Conservation (phyloP, 305 asterid species). For the Andrographis paniculata region DNA sequence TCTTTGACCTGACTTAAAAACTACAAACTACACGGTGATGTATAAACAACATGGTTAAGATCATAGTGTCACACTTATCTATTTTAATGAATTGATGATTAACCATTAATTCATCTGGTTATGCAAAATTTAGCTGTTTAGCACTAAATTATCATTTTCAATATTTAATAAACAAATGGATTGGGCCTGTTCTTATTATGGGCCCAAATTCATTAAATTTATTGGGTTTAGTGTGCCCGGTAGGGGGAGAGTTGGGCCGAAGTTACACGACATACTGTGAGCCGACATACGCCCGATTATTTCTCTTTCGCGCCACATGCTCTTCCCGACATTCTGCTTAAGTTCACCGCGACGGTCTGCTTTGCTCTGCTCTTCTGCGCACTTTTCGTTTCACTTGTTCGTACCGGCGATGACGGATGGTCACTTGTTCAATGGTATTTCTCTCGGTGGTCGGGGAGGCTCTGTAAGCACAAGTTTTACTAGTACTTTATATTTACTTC, state of each 20-base stretch:
- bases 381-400: neutral
- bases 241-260: neutral
- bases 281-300: constrained; percentile 18
- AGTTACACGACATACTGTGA: neutral
- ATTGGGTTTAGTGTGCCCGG: too few relatives aligned
- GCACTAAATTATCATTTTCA: too few relatives aligned
- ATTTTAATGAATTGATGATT: too few relatives aligned
- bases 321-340: constrained; percentile 5
- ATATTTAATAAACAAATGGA: neutral
- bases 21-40: too few relatives aligned
- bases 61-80: too few relatives aligned
- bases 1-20: too few relatives aligned
- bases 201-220: too few relatives aligned
- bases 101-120: too few relatives aligned
- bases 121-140: too few relatives aligned
- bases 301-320: constrained; percentile 39
- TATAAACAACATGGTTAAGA: too few relatives aligned
- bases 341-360: constrained; percentile 11
- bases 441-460: constrained; percentile 95
- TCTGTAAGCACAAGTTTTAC: constrained; percentile 37
- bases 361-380: constrained; percentile 6
- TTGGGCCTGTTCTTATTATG: neutral
- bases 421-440: constrained; percentile 63
- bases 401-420: constrained; percentile 63
- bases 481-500: neutral